Conservation (phyloP, 225 moss, liverwort and hornwort species). For the Takakia lepidozioides region DNA sequence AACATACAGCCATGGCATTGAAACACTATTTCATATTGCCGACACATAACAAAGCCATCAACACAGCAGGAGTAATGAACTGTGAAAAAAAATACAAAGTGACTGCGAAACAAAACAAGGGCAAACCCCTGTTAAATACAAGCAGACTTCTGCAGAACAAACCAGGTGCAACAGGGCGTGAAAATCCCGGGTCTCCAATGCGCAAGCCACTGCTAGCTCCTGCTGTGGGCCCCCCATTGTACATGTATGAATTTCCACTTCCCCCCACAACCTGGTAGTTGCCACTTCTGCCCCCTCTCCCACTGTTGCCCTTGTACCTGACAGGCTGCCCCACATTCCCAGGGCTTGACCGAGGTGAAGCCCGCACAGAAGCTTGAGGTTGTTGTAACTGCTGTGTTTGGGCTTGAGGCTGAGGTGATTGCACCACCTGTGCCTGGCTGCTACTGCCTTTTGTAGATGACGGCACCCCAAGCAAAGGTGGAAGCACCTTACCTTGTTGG, state of each 20-base stretch:
- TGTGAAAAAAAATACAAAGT: too few relatives aligned
- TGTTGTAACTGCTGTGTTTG: constrained; percentile 35
- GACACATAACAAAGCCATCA: too few relatives aligned
- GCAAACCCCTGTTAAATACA: too few relatives aligned
- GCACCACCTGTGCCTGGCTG: constrained; percentile 38
- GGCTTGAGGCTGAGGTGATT: constrained; percentile 35
- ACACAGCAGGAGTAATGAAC: too few relatives aligned
- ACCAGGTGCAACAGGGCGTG: constrained; percentile 88
- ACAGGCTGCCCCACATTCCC: constrained; percentile 37
- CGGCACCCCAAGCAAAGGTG: constrained; percentile 23
- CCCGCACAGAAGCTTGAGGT: constrained; percentile 24
- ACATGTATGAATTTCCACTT: constrained; percentile 64
- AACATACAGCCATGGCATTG: too few relatives aligned
- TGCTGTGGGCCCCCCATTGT: constrained; percentile 47
- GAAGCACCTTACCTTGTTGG: constrained; percentile 46
- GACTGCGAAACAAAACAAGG: too few relatives aligned
- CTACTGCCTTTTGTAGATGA: constrained; percentile 43
- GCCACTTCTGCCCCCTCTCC: constrained; percentile 51
- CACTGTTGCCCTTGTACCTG: constrained; percentile 55
- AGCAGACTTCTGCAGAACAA: too few relatives aligned
- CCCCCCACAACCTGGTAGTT: constrained; percentile 47
- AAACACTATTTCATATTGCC: too few relatives aligned
- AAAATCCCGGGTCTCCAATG: constrained; percentile 76
- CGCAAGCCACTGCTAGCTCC: constrained; percentile 51
- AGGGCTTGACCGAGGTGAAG: constrained; percentile 28